phyloP scores from a whole-genome alignment of 2,329 filamentous ascomycete genomes.

The Helminthosporium solani region DNA sequence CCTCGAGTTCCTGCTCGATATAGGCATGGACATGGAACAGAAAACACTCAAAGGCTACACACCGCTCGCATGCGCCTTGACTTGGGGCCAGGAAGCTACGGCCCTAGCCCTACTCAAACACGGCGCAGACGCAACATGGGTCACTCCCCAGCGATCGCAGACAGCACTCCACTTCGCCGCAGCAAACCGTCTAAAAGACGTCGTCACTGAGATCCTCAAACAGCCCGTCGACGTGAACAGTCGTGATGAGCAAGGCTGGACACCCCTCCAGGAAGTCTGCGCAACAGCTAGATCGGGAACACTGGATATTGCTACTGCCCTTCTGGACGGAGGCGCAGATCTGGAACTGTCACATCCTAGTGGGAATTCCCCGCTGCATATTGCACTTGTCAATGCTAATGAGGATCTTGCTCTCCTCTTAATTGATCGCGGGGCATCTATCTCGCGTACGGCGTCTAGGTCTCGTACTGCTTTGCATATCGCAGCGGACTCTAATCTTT shows the following conservation, averaged over 20 bases:
- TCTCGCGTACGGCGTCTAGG: constrained; percentile 3
- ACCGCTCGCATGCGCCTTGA: constrained; percentile 19
- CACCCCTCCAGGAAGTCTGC: constrained; percentile 17
- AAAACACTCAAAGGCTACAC: constrained; percentile 12
- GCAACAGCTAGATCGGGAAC: constrained; percentile 5
- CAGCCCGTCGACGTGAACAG: constrained; percentile 10
- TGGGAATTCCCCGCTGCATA: constrained; percentile 16
- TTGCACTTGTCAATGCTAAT: constrained; percentile 16
- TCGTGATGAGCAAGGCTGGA: constrained; percentile 11
- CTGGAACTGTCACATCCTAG: constrained; percentile 10
- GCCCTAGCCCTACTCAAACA: constrained; percentile 14
- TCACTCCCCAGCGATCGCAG: constrained; percentile 3
- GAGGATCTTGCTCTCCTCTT: constrained; percentile 11
- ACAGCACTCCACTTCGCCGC: constrained; percentile 18
- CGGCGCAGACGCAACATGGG: constrained; percentile 10
- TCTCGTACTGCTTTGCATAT: constrained; percentile 13
- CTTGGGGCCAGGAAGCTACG: constrained; percentile 8
- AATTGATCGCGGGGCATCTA: constrained; percentile 8
- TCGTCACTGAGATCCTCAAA: constrained; percentile 3
- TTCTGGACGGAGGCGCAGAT: constrained; percentile 22
- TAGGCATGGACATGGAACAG: constrained; percentile 13
- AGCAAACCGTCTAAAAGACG: neutral
- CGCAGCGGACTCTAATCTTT: constrained; percentile 9
- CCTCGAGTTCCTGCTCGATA: constrained; percentile 8
- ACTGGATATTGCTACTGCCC: constrained; percentile 6